A percentile compares a stretch with the other conserved stretches of the same genome.
Conservation (phyloP, 257 asterid species). For the Przewalskia tangutica region DNA sequence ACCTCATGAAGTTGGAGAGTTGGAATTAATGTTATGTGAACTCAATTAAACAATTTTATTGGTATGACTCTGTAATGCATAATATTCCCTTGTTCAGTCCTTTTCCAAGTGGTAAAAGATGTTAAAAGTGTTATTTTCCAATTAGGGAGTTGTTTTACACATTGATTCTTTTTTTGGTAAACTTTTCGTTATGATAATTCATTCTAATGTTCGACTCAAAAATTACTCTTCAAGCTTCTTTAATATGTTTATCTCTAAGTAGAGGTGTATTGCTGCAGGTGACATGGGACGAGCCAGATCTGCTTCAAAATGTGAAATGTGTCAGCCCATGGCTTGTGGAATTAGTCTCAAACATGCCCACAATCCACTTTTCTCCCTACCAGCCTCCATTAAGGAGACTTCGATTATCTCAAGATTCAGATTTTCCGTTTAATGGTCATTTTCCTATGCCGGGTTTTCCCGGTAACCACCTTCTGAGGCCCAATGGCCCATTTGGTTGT, state of each 20-base stretch:
- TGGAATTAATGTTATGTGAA: not conserved
- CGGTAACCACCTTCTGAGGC: constrained; percentile 27
- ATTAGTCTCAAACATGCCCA: constrained; percentile 55
- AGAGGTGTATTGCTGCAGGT: constrained; percentile 32
- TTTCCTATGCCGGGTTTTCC: constrained; percentile 36
- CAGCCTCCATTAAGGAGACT: constrained; percentile 52
- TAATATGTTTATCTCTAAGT: not conserved
- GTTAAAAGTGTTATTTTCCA: not conserved
- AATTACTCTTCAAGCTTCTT: not conserved
- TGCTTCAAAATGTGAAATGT: constrained; percentile 63
- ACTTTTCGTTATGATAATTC: not conserved
- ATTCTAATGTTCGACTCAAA: not conserved
- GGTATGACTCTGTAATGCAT: not conserved
- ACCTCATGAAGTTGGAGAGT: not conserved
- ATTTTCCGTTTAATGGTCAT: constrained; percentile 42
- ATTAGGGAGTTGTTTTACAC: not conserved
- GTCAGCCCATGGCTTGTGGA: constrained; percentile 93
- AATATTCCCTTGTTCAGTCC: not conserved
- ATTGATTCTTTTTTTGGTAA: not conserved
- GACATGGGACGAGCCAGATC: constrained; percentile 85
- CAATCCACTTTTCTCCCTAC: constrained; percentile 52
- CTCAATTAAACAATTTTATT: too few relatives aligned
- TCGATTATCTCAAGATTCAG: constrained; percentile 38
- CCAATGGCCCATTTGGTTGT: constrained; percentile 39
- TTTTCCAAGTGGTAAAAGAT: not conserved